A percentile compares a stretch with the other conserved stretches of the same genome.
Evolutionary conservation across 1,284 basidiomycete genomes (phyloP).

Genomic region (Malassezia pachydermatis): DNA sequence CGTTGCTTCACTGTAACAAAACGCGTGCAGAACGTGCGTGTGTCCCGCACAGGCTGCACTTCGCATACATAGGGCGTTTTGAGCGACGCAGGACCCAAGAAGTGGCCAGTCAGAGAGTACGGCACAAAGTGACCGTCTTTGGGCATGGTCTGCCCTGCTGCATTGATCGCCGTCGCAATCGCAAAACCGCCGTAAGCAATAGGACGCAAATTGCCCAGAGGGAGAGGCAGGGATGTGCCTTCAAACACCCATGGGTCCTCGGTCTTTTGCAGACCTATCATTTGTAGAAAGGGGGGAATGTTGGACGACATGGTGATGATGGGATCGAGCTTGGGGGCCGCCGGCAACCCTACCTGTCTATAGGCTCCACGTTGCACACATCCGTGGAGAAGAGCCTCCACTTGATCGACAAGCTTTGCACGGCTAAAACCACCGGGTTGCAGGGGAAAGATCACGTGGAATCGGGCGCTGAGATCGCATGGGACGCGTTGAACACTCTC

Average conservation of each 20-base stretch:
- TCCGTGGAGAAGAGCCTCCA: no score
- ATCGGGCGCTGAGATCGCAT: no score
- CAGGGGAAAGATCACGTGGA: no score
- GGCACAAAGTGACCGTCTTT: constrained; percentile 22
- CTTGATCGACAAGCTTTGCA: no score
- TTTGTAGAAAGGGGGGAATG: constrained; percentile 23
- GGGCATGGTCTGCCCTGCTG: constrained; percentile 29
- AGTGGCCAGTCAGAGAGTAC: constrained; percentile 31
- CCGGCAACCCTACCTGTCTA: no score
- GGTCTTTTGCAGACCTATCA: constrained; percentile 24
- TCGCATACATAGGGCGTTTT: constrained; percentile 24
- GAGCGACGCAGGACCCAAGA: constrained; percentile 28
- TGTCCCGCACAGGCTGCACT: constrained; percentile 26
- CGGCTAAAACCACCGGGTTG: no score
- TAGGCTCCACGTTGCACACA: no score
- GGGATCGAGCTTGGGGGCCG: no score
- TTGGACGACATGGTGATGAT: background rate
- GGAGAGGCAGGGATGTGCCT: constrained; percentile 22
- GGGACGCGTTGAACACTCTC: no score
- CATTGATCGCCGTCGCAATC: constrained; percentile 21
- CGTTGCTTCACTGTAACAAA: constrained; percentile 25
- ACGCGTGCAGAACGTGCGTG: constrained; percentile 33
- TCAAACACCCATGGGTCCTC: constrained; percentile 22
- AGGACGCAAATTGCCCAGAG: constrained; percentile 31
- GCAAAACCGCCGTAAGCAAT: constrained; percentile 41